Conservation (phyloP, 352 stramenopile species). For the Phytophthora pistaciae region DNA sequence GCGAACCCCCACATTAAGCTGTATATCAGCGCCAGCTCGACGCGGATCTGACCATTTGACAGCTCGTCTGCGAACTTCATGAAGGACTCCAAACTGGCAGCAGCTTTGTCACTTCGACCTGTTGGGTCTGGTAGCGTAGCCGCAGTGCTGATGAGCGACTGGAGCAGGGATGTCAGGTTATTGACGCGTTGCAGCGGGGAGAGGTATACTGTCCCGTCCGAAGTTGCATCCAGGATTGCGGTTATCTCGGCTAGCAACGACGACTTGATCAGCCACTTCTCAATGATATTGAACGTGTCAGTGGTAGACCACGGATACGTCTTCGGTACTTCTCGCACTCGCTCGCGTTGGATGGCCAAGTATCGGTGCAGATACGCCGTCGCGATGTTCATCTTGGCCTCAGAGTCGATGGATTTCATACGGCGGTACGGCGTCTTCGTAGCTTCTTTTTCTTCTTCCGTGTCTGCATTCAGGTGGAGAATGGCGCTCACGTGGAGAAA, state of each 20-base stretch:
- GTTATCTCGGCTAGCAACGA: slow-evolving; percentile 20
- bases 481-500: slow-evolving; percentile 43
- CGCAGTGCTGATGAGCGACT: slow-evolving; percentile 46
- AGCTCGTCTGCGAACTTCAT: slow-evolving; percentile 5
- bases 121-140: slow-evolving; percentile 4
- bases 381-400: slow-evolving; percentile 11
- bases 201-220: slow-evolving; percentile 18
- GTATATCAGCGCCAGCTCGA: slow-evolving; percentile 66
- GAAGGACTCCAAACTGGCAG: background rate
- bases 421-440: background rate
- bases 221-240: slow-evolving; percentile 14
- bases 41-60: slow-evolving; percentile 24
- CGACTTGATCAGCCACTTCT: slow-evolving; percentile 21
- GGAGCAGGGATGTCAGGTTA: slow-evolving; percentile 56
- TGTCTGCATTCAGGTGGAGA: slow-evolving; percentile 23
- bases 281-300: slow-evolving; percentile 24
- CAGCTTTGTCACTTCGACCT: background rate
- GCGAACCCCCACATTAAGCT: slow-evolving; percentile 66
- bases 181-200: slow-evolving; percentile 50
- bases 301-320: background rate
- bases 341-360: slow-evolving; percentile 21
- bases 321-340: background rate
- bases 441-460: background rate
- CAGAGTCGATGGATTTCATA: background rate
- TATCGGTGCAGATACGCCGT: slow-evolving; percentile 37